Evolutionary conservation across 2,329 filamentous ascomycete species (phyloP).

Genomic region (Talaromyces sp.): DNA sequence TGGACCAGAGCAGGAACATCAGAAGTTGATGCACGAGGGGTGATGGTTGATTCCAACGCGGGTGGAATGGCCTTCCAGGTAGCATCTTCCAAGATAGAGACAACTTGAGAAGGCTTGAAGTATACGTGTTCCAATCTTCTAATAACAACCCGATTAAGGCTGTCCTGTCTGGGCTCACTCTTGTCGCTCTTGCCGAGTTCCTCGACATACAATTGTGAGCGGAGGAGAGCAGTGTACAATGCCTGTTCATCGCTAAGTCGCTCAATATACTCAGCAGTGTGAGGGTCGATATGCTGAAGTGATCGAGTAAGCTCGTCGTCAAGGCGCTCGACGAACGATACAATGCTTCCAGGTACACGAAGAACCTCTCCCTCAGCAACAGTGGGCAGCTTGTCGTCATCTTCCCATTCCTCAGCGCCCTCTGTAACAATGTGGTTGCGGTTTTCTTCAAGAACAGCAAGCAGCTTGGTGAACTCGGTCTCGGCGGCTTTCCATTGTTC

Average conservation of each 20-base stretch:
- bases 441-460: constrained; percentile 75
- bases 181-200: constrained; percentile 65
- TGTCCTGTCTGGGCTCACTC: constrained; percentile 76
- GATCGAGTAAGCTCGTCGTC: constrained; percentile 97
- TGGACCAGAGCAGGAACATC: constrained; percentile 74
- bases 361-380: constrained; percentile 71
- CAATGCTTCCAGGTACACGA: constrained; percentile 90
- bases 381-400: constrained; percentile 87
- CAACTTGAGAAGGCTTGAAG: constrained; percentile 95
- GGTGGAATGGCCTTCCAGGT: constrained; percentile 78
- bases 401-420: constrained; percentile 95
- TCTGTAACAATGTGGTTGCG: constrained; percentile 82
- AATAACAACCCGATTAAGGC: constrained; percentile 88
- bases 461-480: constrained; percentile 74
- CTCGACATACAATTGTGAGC: constrained; percentile 85
- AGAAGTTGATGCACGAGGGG: constrained; percentile 63
- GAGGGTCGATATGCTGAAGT: constrained; percentile 95
- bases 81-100: constrained; percentile 90
- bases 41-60: constrained; percentile 72
- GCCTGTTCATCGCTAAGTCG: constrained; percentile 84
- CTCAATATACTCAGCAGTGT: constrained; percentile 98
- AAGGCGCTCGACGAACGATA: constrained; percentile 89
- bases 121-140: constrained; percentile 94
- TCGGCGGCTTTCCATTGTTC: constrained; percentile 97
- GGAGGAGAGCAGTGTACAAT: constrained; percentile 89